Evolutionary conservation across 1,284 basidiomycete species (phyloP).

Genomic region (Schizophyllum commune): DNA sequence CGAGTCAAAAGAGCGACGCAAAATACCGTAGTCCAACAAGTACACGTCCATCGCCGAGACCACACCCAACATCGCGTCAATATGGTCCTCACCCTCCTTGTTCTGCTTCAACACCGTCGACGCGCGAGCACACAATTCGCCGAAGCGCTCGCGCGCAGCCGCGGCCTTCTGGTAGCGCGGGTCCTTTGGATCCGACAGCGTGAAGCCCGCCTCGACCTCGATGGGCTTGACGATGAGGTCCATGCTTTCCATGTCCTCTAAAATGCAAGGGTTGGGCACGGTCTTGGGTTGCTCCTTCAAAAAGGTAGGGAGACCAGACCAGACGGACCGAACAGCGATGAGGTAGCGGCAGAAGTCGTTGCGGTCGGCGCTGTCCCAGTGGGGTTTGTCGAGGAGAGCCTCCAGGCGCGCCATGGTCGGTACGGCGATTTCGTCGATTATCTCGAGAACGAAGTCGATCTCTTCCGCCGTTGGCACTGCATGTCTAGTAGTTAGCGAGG

Average conservation of each 20-base stretch:
- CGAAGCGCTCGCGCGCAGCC: conserved; percentile 60
- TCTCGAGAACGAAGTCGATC: conserved; percentile 75
- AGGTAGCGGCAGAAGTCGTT: conserved; percentile 92
- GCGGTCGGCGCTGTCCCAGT: conserved; percentile 68
- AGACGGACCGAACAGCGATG: conserved; percentile 56
- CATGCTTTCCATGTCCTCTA: conserved; percentile 54
- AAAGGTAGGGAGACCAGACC: conserved; percentile 68
- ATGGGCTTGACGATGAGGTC: conserved; percentile 58
- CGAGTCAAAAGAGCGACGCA: conserved; percentile 46
- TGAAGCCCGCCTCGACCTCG: conserved; percentile 66
- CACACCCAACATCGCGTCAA: conserved; percentile 77
- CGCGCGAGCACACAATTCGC: conserved; percentile 64
- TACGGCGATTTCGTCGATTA: conserved; percentile 63
- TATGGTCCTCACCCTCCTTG: conserved; percentile 76
- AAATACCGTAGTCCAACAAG: conserved; percentile 68
- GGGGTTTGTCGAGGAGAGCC: conserved; percentile 44
- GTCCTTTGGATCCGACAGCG: conserved; percentile 71
- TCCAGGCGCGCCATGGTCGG: conserved; percentile 71
- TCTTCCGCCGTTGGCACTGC: conserved; percentile 67
- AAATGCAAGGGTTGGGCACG: conserved; percentile 46
- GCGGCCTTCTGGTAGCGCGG: conserved; percentile 64
- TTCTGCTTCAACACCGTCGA: conserved; percentile 57
- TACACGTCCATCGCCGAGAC: conserved; percentile 69
- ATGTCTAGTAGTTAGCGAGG: conserved; percentile 5
- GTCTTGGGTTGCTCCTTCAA: conserved; percentile 53